These are phyloP conservation scores for Talaromyces wortmannii DNA, from an alignment of 495 filamentous ascomycete genomes.

Conservation along the genomic window DNA sequence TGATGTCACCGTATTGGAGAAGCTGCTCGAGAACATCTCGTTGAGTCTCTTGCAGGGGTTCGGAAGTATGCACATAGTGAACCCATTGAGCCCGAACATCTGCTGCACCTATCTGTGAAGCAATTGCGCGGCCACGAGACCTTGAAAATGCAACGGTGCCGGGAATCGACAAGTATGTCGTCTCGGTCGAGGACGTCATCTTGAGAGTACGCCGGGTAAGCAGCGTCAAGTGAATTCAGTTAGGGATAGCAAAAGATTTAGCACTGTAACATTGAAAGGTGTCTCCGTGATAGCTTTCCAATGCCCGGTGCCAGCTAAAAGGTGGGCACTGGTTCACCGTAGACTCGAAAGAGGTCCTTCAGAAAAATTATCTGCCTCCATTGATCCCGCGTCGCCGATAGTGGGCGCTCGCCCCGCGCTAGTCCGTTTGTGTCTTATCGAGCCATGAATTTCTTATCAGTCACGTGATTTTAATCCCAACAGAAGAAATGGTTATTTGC, in stretches of 20 bases:
- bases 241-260: too few relatives aligned
- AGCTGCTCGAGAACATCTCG: constrained; percentile 49
- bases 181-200: constrained; percentile 26
- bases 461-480: constrained; percentile 18
- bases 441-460: constrained; percentile 14
- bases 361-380: constrained; percentile 1
- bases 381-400: constrained; percentile 1
- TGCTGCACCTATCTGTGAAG: constrained; percentile 43
- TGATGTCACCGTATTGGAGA: constrained; percentile 56
- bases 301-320: constrained; percentile 6
- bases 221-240: too few relatives aligned
- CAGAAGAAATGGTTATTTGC: background rate
- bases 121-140: constrained; percentile 45
- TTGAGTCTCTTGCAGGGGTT: constrained; percentile 31
- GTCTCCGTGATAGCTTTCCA: background rate
- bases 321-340: constrained; percentile 2
- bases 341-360: background rate
- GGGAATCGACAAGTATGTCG: constrained; percentile 38
- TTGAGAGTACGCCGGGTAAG: constrained; percentile 4
- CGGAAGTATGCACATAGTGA: constrained; percentile 51
- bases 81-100: constrained; percentile 57
- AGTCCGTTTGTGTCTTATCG: constrained; percentile 23
- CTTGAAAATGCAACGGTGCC: constrained; percentile 46
- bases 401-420: constrained; percentile 18
- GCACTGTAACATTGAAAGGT: too few relatives aligned